Evolutionary conservation across 2,329 filamentous ascomycete species (phyloP), one percentile per base, ranked within the genome.

Genomic region (Penicillium sp.): DNA sequence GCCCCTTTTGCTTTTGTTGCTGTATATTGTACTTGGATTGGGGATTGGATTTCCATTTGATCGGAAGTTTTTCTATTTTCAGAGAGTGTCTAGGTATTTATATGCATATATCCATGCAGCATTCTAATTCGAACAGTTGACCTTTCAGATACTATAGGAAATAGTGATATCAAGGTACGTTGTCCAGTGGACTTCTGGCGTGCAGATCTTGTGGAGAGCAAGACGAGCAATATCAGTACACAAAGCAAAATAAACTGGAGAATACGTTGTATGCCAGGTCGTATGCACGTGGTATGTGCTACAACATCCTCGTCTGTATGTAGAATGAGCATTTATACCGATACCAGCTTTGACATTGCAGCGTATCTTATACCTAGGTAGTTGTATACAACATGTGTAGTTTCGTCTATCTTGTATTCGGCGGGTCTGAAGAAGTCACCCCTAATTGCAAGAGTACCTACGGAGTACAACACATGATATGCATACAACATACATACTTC

Each of bases 201-300:
- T 53, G 50, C 36, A 42, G 50, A 53, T 53, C 50, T 34, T 53
- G 50, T 53, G 50, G 50, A 48, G 50, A 53, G 43, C 8, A 35
- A 35, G n/a, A 41, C 29, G 34, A 52, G 42, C 29, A 48, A 26
- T 35, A 35, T 48, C 43, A 41, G 35, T 35, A n/a, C 18, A 34
- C 16, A 35, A 32, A 8, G 3, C 19, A 42, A 39, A 47, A 30
- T 29, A 30, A 14, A 30, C 39, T 39, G 7, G 14, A 26, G 19
- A 34, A 38, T 10, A 16, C 6, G 23, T 14, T 29, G 4, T 26
- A 29, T 39, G 4, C 16, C 4, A 39, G 9, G 19, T 5, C 8
- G 11, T n/a, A 18, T 36, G 7, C 16, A 19, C 16, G 16, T 9
- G 7, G 35, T 41, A 19, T 7, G 19, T 4, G 10, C 19, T 32